A percentile compares a stretch with the other conserved stretches of the same genome.
These are phyloP conservation scores for Erysimum cheiranthoides DNA, from an alignment of 345 rosid genomes.

Conservation along the genomic window DNA sequence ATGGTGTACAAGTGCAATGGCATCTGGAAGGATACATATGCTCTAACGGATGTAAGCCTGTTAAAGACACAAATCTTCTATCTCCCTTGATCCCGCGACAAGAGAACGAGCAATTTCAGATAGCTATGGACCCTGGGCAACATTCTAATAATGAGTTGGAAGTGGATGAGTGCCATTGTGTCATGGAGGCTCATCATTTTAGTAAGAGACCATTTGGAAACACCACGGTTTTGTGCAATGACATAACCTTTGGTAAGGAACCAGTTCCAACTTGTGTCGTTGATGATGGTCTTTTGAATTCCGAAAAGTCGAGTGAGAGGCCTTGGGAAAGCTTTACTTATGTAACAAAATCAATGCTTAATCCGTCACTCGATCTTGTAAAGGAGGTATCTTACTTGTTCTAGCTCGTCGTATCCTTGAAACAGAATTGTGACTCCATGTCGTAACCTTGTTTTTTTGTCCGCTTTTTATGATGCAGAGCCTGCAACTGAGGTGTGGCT, in stretches of 20 bases:
- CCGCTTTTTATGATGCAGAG: slow-evolving; percentile 51
- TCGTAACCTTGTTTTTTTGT: slow-evolving; percentile 6
- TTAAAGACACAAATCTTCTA: slow-evolving; percentile 49
- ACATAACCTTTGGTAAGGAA: slow-evolving; percentile 91
- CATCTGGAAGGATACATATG: slow-evolving; percentile 79
- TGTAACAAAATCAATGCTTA: slow-evolving; percentile 62
- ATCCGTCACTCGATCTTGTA: slow-evolving; percentile 56
- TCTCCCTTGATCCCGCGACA: slow-evolving; percentile 53
- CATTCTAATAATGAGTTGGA: slow-evolving; percentile 55
- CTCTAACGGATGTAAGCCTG: slow-evolving; percentile 76
- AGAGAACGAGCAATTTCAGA: slow-evolving; percentile 44
- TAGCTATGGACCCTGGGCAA: slow-evolving; percentile 40
- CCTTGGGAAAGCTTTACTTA: slow-evolving; percentile 89
- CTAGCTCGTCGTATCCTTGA: background rate
- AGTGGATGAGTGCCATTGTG: slow-evolving; percentile 85
- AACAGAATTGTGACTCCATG: background rate
- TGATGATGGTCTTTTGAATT: slow-evolving; percentile 62
- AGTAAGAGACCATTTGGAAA: slow-evolving; percentile 55
- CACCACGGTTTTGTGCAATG: slow-evolving; percentile 64
- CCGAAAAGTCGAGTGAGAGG: slow-evolving; percentile 45
- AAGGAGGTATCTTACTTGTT: slow-evolving; percentile 59
- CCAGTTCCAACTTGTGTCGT: slow-evolving; percentile 75
- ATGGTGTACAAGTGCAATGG: slow-evolving; percentile 85
- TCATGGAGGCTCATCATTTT: slow-evolving; percentile 66
- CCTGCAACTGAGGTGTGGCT: slow-evolving; percentile 74